Conservation (phyloP, 768 basidiomycete species). For the Boletus edulis region DNA sequence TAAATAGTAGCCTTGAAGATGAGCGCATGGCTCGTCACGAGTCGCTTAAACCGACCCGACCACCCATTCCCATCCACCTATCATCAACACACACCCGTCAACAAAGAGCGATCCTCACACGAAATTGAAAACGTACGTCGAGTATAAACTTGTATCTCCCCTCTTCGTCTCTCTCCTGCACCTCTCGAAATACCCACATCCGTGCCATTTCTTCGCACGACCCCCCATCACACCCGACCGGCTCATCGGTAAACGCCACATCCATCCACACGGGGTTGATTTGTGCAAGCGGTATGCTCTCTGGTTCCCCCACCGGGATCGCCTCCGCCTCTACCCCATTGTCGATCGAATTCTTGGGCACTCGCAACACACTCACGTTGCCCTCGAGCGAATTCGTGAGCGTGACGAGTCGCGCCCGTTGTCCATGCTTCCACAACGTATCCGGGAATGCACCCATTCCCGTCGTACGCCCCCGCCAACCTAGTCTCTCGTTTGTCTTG, state of each 20-base stretch:
- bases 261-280: slow-evolving; percentile 60
- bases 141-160: slow-evolving; percentile 60
- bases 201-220: slow-evolving; percentile 43
- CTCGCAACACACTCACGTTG: slow-evolving; percentile 38
- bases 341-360: slow-evolving; percentile 11
- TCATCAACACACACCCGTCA: not conserved
- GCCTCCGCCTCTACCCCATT: slow-evolving; percentile 23
- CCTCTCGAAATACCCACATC: slow-evolving; percentile 49
- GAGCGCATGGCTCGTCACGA: slow-evolving; percentile 59
- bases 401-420: slow-evolving; percentile 48
- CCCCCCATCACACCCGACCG: slow-evolving; percentile 39
- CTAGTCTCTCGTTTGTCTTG: slow-evolving; percentile 57
- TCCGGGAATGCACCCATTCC: slow-evolving; percentile 45
- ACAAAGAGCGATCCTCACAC: not conserved
- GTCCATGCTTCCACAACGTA: slow-evolving; percentile 48
- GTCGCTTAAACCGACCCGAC: slow-evolving; percentile 67
- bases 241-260: slow-evolving; percentile 50
- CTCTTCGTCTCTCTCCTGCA: slow-evolving; percentile 45
- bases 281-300: slow-evolving; percentile 33
- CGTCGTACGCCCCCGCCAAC: slow-evolving; percentile 77
- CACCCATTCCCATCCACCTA: slow-evolving; percentile 66
- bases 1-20: slow-evolving; percentile 72
- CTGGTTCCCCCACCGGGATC: slow-evolving; percentile 36
- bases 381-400: slow-evolving; percentile 40
- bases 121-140: slow-evolving; percentile 38